A percentile compares a stretch with the other conserved stretches of the same genome.
phyloP scores from a whole-genome alignment of 1,284 basidiomycete genomes.

The Rhizopogon hawkerae region DNA sequence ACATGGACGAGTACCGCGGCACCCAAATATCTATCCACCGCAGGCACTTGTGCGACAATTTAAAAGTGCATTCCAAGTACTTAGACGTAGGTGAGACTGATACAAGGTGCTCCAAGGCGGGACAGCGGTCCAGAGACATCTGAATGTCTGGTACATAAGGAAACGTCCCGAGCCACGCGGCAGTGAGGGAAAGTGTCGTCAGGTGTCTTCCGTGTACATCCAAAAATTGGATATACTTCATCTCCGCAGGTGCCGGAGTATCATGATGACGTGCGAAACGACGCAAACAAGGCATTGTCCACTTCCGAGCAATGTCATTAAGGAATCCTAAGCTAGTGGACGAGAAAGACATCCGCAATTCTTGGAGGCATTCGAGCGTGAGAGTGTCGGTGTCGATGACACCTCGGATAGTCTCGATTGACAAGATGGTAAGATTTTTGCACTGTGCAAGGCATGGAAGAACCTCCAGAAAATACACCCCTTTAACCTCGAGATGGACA shows the following conservation, averaged over 20 bases:
- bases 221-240: neutral
- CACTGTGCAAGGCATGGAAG: neutral
- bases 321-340: neutral
- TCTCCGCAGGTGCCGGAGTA: too few relatives aligned
- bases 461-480: neutral
- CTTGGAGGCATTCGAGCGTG: neutral
- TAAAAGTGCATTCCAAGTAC: neutral
- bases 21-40: constrained; percentile 3
- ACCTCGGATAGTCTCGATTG: neutral
- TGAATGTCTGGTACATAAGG: neutral
- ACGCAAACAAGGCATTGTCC: neutral
- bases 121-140: neutral
- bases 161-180: neutral
- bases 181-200: constrained; percentile 1
- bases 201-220: constrained; percentile 1
- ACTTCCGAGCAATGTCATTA: neutral
- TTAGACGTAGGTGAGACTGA: neutral
- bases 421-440: neutral
- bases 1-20: neutral
- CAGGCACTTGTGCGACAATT: neutral
- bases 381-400: neutral
- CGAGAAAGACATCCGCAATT: neutral
- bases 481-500: neutral
- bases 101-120: constrained; percentile 2
- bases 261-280: neutral